Evolutionary conservation across 257 asterid genomes (phyloP).

Genomic region (Solanum rostratum): DNA sequence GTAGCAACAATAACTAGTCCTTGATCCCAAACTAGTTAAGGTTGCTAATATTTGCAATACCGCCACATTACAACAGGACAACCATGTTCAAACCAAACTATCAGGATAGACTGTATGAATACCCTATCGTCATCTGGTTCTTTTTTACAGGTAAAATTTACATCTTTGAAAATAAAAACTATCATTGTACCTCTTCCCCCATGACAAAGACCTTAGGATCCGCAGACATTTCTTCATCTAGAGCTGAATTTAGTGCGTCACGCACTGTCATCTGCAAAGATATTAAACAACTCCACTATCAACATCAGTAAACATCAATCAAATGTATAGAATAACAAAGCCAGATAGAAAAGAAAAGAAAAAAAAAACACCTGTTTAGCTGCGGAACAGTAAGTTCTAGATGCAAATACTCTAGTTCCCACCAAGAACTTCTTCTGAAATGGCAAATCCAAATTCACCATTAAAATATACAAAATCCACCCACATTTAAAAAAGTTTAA

Average conservation of each 20-base stretch:
- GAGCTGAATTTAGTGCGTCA: slow-evolving; percentile 86
- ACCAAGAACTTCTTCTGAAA: neutral
- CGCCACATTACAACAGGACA: neutral
- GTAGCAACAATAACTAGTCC: neutral
- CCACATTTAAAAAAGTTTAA: neutral
- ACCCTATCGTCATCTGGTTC: neutral
- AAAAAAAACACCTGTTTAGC: slow-evolving; percentile 43
- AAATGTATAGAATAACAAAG: neutral
- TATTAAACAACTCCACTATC: neutral
- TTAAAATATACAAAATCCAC: neutral
- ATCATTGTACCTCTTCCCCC: slow-evolving; percentile 82
- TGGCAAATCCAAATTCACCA: neutral
- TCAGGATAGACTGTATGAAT: neutral
- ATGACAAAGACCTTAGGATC: slow-evolving; percentile 78
- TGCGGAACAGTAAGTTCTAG: slow-evolving; percentile 57
- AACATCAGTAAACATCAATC: neutral
- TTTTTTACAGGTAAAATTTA: neutral
- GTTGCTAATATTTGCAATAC: neutral
- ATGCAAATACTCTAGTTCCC: slow-evolving; percentile 43
- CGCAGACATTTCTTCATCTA: slow-evolving; percentile 97
- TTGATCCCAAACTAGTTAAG: neutral
- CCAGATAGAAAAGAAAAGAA: neutral
- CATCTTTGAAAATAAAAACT: neutral
- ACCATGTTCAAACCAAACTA: neutral
- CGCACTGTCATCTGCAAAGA: slow-evolving; percentile 80